These are phyloP conservation scores for Solanum peruvianum DNA, from an alignment of 257 asterid genomes.

Conservation along the genomic window DNA sequence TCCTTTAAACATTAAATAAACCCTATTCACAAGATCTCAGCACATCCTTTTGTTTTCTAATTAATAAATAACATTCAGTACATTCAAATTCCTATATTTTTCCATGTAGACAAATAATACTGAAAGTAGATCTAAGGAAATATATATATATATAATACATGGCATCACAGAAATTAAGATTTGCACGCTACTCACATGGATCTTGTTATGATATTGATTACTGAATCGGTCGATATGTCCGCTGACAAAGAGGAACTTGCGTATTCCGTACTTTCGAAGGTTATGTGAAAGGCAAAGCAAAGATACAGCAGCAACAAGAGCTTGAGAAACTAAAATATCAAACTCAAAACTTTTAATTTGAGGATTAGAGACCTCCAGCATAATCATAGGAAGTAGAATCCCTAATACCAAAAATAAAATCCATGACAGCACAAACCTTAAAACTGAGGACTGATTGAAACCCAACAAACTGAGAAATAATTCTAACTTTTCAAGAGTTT, in stretches of 20 bases:
- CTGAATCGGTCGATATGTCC: conserved; percentile 59
- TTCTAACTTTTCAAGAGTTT: conserved; percentile 38
- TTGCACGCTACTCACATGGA: conserved; percentile 35
- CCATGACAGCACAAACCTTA: conserved; percentile 41
- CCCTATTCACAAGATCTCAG: too few relatives aligned
- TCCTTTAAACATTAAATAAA: not conserved
- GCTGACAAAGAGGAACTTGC: conserved; percentile 75
- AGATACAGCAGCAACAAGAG: conserved; percentile 58
- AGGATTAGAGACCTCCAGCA: conserved; percentile 55
- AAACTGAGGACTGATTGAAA: conserved; percentile 43
- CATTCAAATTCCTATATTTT: too few relatives aligned
- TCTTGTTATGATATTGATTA: conserved; percentile 48
- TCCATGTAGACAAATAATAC: too few relatives aligned
- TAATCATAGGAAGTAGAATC: conserved; percentile 36
- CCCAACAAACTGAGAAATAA: conserved; percentile 39
- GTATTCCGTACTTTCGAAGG: conserved; percentile 61
- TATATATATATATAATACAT: too few relatives aligned
- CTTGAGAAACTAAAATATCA: conserved; percentile 62
- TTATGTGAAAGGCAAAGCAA: conserved; percentile 66
- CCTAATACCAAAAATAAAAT: conserved; percentile 38
- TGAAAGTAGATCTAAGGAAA: not conserved
- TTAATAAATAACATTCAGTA: too few relatives aligned
- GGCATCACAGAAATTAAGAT: not conserved
- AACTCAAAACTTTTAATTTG: conserved; percentile 65
- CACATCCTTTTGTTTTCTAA: too few relatives aligned